phyloP scores from a whole-genome alignment of 2,329 filamentous ascomycete genomes.

The Colletotrichum scovillei region DNA sequence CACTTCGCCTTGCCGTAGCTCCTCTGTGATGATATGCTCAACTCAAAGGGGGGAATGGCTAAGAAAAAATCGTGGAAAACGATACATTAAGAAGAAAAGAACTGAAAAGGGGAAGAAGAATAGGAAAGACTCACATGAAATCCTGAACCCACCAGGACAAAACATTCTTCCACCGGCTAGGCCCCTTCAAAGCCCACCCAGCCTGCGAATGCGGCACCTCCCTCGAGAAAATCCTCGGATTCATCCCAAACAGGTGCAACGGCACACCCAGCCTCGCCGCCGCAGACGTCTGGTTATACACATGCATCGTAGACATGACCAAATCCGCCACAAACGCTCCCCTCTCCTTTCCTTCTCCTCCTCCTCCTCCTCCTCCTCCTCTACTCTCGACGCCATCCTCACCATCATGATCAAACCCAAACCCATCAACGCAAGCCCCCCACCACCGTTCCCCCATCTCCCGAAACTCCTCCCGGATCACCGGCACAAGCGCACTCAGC shows the following conservation, averaged over 20 bases:
- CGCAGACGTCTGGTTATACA: constrained; percentile 41
- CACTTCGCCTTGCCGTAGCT: neutral
- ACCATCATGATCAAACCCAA: neutral
- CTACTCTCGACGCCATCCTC: neutral
- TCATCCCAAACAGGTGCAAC: constrained; percentile 77
- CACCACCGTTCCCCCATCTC: constrained; percentile 39
- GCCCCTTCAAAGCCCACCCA: constrained; percentile 13
- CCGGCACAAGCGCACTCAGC: constrained; percentile 31
- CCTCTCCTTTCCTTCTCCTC: neutral
- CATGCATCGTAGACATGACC: constrained; percentile 42
- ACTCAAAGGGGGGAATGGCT: neutral
- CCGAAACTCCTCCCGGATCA: constrained; percentile 25
- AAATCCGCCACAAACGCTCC: constrained; percentile 40
- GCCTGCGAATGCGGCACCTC: constrained; percentile 32
- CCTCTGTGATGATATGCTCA: neutral
- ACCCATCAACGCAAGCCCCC: constrained; percentile 36
- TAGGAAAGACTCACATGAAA: constrained; percentile 9
- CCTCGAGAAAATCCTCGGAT: constrained; percentile 25
- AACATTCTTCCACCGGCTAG: constrained; percentile 8
- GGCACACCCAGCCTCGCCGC: constrained; percentile 70
- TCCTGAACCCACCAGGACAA: constrained; percentile 27
- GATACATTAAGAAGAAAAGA: neutral
- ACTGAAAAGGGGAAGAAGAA: neutral
- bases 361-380: neutral
- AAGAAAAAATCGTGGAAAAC: neutral